Evolutionary conservation across 2,329 filamentous ascomycete species (phyloP), one percentile per base, ranked within the genome.

Genomic region (Exophiala sp.): DNA sequence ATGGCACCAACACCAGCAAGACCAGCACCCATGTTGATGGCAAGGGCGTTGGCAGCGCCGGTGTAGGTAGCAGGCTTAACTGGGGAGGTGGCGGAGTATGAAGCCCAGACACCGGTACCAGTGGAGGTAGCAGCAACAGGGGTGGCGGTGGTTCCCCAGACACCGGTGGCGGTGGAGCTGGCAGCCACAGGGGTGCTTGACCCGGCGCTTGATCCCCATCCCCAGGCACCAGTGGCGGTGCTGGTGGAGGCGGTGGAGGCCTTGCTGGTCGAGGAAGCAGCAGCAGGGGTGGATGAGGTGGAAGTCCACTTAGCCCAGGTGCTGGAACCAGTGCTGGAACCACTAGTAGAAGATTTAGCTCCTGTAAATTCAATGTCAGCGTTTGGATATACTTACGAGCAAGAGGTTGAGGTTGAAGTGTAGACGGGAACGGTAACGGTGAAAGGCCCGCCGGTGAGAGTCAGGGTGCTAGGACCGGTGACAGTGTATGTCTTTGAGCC

Each of bases 391-490:
- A 20, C 47, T 53, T 52, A 56, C 50, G 49, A 56, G 61, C 59
- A 63, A 36, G 58, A 60, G 40, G 62, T 64, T 33, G 57, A 54
- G 49, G 55, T 61, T 51, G 52, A 52, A 52, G 59, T 60, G 47
- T 52, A 63, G 47, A 63, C 60, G 35, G 62, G 62, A 24, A 63
- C 62, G 40, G 59, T 59, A 49, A 64, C 51, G 35, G 64, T 66
- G 59, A 57, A 66, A 34, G 64, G 63, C 54, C 64, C 63, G 59
- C 63, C 57, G 42, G 62, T 63, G 61, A 66, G 61, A 43, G 64
- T 66, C 40, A 65, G 41, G 44, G 63, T 64, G 24, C 62, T 65
- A 40, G 62, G 53, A 38, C 50, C 44, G 21, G 61, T 58, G 44
- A 63, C 55, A 29, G 58, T 61, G 51, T 63, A 65, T 46, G 62